phyloP scores from a whole-genome alignment of 148 eudicot genomes.

The Amaranthus hypochondriacus region DNA sequence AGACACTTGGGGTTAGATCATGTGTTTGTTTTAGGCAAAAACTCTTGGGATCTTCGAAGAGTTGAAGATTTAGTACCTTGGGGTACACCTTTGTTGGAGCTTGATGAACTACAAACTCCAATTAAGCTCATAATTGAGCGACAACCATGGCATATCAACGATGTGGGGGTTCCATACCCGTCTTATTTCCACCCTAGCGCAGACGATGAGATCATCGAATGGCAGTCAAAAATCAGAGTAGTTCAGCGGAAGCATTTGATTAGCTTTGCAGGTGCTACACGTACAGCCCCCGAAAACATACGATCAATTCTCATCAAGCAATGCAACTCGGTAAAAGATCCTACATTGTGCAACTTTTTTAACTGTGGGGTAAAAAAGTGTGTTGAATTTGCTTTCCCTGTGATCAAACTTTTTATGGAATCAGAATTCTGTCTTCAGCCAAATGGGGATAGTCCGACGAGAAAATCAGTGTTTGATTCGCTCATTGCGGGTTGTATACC shows the following conservation, averaged over 20 bases:
- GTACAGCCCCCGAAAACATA: constrained; percentile 37
- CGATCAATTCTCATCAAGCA: constrained; percentile 55
- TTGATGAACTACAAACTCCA: constrained; percentile 53
- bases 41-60: constrained; percentile 79
- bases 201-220: constrained; percentile 45
- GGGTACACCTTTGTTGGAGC: constrained; percentile 55
- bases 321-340: constrained; percentile 28
- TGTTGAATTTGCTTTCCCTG: constrained; percentile 28
- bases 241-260: constrained; percentile 35
- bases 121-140: constrained; percentile 72
- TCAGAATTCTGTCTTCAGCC: constrained; percentile 91
- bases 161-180: constrained; percentile 75
- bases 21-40: constrained; percentile 64
- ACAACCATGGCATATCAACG: constrained; percentile 69
- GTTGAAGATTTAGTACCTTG: constrained; percentile 24
- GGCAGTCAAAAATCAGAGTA: constrained; percentile 43
- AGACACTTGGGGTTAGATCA: constrained; percentile 58
- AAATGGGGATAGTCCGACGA: constrained; percentile 69
- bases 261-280: constrained; percentile 63
- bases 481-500: constrained; percentile 77
- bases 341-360: constrained; percentile 35
- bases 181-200: constrained; percentile 71
- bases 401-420: constrained; percentile 47
- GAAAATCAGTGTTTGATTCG: constrained; percentile 79
- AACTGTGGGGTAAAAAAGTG: constrained; percentile 43